phyloP scores from a whole-genome alignment of 2,329 filamentous ascomycete genomes.

The Diaporthe citrichinensis region DNA sequence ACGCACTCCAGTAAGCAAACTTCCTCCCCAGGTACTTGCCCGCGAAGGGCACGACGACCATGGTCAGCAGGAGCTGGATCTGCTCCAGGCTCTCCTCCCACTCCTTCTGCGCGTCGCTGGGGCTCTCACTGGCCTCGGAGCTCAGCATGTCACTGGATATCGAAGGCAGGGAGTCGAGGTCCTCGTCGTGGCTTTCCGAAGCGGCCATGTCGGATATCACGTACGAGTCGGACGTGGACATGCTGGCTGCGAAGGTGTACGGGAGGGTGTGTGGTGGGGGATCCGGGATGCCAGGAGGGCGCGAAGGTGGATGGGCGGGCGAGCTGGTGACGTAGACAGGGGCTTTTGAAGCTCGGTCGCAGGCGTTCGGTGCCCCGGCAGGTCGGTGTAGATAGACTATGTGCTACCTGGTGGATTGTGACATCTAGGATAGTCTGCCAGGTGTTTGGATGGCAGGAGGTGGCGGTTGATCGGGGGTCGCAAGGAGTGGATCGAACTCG shows the following conservation, averaged over 20 bases:
- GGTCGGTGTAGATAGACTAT: neutral
- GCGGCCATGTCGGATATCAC: constrained; percentile 64
- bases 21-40: constrained; percentile 96
- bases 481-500: neutral
- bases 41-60: constrained; percentile 93
- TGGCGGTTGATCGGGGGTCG: neutral
- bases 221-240: constrained; percentile 62
- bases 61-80: constrained; percentile 90
- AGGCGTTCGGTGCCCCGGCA: neutral
- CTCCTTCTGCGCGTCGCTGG: constrained; percentile 85
- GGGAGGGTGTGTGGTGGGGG: constrained; percentile 10
- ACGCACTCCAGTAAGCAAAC: constrained; percentile 95
- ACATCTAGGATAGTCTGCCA: neutral
- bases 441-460: neutral
- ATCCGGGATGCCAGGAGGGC: neutral
- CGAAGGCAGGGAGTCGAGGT: constrained; percentile 76
- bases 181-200: constrained; percentile 64
- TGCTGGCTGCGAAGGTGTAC: constrained; percentile 4
- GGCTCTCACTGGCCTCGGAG: constrained; percentile 70
- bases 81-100: constrained; percentile 97
- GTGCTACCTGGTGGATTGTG: neutral
- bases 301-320: constrained; percentile 7
- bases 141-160: constrained; percentile 64
- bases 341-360: neutral
- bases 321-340: constrained; percentile 29